Evolutionary conservation across 371 early-diverging fungal genomes (phyloP).

Genomic region (Apophysomyces trapeziformis): DNA sequence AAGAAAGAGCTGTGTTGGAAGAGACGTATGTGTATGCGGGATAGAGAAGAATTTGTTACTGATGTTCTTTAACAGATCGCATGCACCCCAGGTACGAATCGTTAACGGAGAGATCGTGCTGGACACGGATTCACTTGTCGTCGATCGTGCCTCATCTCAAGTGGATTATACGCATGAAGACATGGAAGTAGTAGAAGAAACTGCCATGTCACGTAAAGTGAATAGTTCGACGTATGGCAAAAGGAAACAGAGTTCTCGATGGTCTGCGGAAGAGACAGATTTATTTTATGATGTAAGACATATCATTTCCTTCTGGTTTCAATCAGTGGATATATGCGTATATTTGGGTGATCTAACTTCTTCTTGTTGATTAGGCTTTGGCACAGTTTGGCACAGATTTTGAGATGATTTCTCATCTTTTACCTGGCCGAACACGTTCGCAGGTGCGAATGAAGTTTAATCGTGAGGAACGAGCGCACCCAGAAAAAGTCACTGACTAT

Average conservation of each 20-base stretch:
- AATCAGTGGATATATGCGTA: neutral
- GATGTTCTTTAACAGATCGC: slow-evolving; percentile 28
- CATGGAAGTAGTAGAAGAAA: slow-evolving; percentile 76
- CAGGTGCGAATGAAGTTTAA: slow-evolving; percentile 74
- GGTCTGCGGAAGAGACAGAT: slow-evolving; percentile 65
- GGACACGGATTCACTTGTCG: slow-evolving; percentile 62
- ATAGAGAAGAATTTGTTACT: neutral
- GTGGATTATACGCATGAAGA: slow-evolving; percentile 23
- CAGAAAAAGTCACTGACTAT: slow-evolving; percentile 57
- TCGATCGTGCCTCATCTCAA: slow-evolving; percentile 43
- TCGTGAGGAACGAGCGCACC: slow-evolving; percentile 63
- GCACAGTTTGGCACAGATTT: slow-evolving; percentile 82
- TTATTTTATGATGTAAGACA: slow-evolving; percentile 60
- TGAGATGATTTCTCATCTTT: slow-evolving; percentile 62
- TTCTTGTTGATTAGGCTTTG: slow-evolving; percentile 50
- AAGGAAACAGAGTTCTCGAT: slow-evolving; percentile 39
- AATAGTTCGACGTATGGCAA: slow-evolving; percentile 63
- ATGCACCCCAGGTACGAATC: slow-evolving; percentile 64
- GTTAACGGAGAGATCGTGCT: slow-evolving; percentile 70
- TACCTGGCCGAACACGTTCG: slow-evolving; percentile 59
- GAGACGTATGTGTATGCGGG: slow-evolving; percentile 30
- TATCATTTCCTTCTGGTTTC: neutral
- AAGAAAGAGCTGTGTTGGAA: slow-evolving; percentile 19
- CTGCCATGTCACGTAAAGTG: slow-evolving; percentile 51
- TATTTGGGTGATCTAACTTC: no score